Percentiles rank a stretch among this genome's conserved stretches.
Evolutionary conservation across 768 basidiomycete genomes (phyloP).

Genomic region (Tephrocybe sp.): DNA sequence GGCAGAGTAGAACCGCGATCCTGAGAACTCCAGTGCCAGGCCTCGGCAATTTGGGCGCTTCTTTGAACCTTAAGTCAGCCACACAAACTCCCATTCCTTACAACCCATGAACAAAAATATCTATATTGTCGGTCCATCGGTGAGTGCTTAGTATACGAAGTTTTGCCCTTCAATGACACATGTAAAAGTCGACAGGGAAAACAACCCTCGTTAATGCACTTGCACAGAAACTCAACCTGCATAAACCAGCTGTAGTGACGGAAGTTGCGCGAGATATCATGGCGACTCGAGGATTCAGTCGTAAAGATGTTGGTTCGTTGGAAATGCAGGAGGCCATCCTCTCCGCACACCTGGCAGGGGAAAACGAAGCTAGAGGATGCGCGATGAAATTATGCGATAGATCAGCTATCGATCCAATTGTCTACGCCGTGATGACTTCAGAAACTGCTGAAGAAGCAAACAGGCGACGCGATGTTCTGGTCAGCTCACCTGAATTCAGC

Average conservation of each 20-base stretch:
- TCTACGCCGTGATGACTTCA: constrained; percentile 55
- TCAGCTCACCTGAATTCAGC: constrained; percentile 38
- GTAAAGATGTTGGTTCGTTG: constrained; percentile 44
- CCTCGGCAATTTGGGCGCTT: constrained; percentile 15
- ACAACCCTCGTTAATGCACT: constrained; percentile 62
- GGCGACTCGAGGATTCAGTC: constrained; percentile 48
- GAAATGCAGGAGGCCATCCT: constrained; percentile 67
- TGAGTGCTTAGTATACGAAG: constrained; percentile 19
- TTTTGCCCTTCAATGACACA: not conserved
- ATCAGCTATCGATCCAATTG: constrained; percentile 62
- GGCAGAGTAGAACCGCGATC: constrained; percentile 12
- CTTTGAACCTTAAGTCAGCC: constrained; percentile 7
- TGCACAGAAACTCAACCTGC: constrained; percentile 37
- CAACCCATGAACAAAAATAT: constrained; percentile 23
- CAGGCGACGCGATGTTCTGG: constrained; percentile 31
- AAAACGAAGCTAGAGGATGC: constrained; percentile 27
- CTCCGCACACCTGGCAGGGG: constrained; percentile 48
- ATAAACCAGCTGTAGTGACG: constrained; percentile 40
- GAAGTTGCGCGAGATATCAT: constrained; percentile 66
- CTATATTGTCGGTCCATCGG: constrained; percentile 55
- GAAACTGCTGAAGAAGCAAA: constrained; percentile 33
- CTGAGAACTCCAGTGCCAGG: constrained; percentile 10
- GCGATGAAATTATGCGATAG: constrained; percentile 54
- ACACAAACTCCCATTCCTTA: not conserved
- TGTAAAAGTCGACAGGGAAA: constrained; percentile 59